phyloP scores from a whole-genome alignment of 371 early-diverging fungal species.

The Apophysomyces elegans region DNA sequence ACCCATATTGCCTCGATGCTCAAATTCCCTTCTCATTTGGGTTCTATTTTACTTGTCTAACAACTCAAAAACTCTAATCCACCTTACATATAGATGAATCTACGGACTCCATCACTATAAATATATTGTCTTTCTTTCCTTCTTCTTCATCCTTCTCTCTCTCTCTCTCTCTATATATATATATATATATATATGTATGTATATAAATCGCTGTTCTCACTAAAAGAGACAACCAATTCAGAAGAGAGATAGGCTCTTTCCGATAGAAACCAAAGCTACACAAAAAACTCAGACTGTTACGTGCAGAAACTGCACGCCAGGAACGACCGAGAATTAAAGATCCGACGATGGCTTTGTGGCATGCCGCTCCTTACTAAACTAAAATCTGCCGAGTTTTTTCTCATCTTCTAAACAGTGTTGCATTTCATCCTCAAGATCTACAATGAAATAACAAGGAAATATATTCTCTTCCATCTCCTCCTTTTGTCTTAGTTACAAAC shows the following conservation, averaged over 20 bases:
- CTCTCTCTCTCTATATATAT: neutral
- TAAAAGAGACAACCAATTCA: no score
- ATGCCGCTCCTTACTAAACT: neutral
- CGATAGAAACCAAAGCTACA: no score
- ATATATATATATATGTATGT: neutral
- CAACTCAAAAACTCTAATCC: no score
- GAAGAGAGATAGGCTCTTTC: no score
- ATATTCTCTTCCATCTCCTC: no score
- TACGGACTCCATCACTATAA: neutral
- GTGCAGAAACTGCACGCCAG: neutral
- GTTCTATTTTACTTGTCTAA: neutral
- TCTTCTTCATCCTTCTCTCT: neutral
- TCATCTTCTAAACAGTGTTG: no score
- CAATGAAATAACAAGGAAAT: no score
- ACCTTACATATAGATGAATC: no score
- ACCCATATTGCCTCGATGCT: neutral
- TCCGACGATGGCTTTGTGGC: neutral
- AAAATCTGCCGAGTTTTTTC: no score
- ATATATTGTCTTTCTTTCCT: neutral
- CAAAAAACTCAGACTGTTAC: neutral
- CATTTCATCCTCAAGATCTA: no score
- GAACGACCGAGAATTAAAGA: neutral
- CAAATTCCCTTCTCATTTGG: neutral
- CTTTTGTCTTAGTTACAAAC: no score
- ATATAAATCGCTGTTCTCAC: no score